phyloP scores from a whole-genome alignment of 306 rosid genomes.

The Mimosa bimucronata region DNA sequence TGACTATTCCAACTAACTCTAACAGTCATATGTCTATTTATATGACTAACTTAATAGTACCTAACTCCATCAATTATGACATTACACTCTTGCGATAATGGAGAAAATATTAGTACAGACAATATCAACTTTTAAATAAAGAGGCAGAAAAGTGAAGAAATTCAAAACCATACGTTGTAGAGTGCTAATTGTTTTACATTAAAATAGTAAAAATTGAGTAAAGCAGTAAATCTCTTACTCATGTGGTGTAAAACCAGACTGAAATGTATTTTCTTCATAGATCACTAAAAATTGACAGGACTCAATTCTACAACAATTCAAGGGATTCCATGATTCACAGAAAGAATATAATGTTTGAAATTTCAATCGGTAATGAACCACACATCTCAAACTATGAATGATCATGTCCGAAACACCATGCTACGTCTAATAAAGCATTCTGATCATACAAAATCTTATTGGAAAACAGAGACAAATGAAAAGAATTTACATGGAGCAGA shows the following conservation, averaged over 20 bases:
- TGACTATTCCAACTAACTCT: background rate
- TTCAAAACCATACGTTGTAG: background rate
- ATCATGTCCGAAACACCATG: background rate
- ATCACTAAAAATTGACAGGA: slow-evolving; percentile 1
- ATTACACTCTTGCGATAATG: background rate
- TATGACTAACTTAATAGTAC: background rate
- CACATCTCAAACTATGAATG: background rate
- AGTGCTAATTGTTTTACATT: background rate
- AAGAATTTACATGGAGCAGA: slow-evolving; percentile 71
- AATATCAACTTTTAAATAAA: background rate
- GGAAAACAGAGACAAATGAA: slow-evolving; percentile 41
- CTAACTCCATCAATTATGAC: background rate
- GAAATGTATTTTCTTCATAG: background rate
- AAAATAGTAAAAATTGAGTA: background rate
- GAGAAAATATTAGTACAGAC: background rate
- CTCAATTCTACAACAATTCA: background rate
- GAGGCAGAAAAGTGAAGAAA: background rate
- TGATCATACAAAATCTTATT: slow-evolving; percentile 15
- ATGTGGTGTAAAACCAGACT: background rate
- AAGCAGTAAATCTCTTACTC: background rate
- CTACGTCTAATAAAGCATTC: slow-evolving; percentile 14
- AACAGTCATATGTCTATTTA: background rate
- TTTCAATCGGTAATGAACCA: background rate
- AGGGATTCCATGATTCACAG: background rate
- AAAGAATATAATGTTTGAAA: background rate